Percentiles rank a stretch among this genome's conserved stretches.
phyloP scores from a whole-genome alignment of 2,329 filamentous ascomycete genomes.

The Fonsecaea erecta region DNA sequence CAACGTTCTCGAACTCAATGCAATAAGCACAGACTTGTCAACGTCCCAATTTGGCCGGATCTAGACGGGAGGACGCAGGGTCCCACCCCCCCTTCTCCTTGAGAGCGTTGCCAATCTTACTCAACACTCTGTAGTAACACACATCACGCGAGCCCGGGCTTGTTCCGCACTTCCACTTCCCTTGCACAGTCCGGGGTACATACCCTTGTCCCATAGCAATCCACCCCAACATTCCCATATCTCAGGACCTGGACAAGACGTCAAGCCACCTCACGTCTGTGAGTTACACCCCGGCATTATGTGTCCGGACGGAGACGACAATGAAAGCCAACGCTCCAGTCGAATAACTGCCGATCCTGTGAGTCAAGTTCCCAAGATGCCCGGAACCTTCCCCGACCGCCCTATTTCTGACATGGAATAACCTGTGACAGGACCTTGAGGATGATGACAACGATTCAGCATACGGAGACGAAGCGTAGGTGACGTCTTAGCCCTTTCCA shows the following conservation, averaged over 20 bases:
- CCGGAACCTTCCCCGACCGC: neutral
- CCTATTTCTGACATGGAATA: neutral
- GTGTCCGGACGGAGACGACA: slow-evolving; percentile 6
- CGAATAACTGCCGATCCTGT: slow-evolving; percentile 14
- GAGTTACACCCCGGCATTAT: neutral
- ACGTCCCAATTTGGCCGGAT: neutral
- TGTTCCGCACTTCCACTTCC: neutral
- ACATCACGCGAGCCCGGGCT: neutral
- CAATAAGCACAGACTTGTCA: slow-evolving; percentile 6
- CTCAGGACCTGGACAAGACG: neutral
- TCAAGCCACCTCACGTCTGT: neutral
- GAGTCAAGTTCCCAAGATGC: neutral
- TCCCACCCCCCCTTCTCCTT: slow-evolving; percentile 3
- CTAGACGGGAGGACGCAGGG: neutral
- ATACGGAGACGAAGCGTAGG: slow-evolving; percentile 31
- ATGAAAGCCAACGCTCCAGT: slow-evolving; percentile 11
- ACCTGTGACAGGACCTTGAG: slow-evolving; percentile 14
- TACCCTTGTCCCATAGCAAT: neutral
- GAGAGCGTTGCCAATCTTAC: neutral
- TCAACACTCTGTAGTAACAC: neutral
- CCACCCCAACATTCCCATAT: neutral
- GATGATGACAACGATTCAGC: slow-evolving; percentile 28
- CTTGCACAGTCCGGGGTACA: no score
- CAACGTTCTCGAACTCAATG: slow-evolving; percentile 8
- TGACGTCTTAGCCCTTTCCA: neutral